Evolutionary conservation across 305 asterid species (phyloP).

Genomic region (Fraxinus latifolia): DNA sequence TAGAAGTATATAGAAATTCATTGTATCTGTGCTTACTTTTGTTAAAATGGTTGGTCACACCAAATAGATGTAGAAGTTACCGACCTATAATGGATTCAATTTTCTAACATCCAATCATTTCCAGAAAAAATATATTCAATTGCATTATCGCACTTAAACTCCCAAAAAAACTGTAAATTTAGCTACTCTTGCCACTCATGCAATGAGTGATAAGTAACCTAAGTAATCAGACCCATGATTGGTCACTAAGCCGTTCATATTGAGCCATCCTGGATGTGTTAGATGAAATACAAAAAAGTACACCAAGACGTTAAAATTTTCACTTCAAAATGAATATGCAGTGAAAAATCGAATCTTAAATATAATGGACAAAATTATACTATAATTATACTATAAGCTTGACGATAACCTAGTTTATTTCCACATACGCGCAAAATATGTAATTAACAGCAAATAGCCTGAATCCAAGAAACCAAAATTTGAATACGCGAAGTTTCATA

Average conservation of each 20-base stretch:
- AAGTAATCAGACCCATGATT: not conserved
- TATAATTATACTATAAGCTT: not conserved
- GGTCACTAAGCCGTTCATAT: not conserved
- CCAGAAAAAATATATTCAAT: not conserved
- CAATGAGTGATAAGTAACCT: not conserved
- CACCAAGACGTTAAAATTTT: not conserved
- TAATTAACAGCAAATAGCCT: slow-evolving; percentile 12
- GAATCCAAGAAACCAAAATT: slow-evolving; percentile 11
- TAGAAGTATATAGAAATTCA: not conserved
- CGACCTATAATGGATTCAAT: not conserved
- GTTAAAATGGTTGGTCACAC: not conserved
- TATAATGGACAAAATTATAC: not conserved
- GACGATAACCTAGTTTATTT: not conserved
- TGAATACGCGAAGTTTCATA: slow-evolving; percentile 2
- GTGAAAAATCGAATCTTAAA: not conserved
- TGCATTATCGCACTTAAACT: not conserved
- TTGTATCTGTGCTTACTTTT: not conserved
- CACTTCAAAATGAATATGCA: slow-evolving; percentile 6
- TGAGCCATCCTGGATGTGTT: not conserved
- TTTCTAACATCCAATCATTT: not conserved
- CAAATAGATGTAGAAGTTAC: not conserved
- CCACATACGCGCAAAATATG: not conserved
- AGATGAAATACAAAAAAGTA: slow-evolving; percentile 6
- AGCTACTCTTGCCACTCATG: not conserved
- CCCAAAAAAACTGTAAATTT: not conserved